These are phyloP conservation scores for Tetrahymena thermophila DNA, from an alignment of 73 alveolate genomes.

Conservation along the genomic window DNA sequence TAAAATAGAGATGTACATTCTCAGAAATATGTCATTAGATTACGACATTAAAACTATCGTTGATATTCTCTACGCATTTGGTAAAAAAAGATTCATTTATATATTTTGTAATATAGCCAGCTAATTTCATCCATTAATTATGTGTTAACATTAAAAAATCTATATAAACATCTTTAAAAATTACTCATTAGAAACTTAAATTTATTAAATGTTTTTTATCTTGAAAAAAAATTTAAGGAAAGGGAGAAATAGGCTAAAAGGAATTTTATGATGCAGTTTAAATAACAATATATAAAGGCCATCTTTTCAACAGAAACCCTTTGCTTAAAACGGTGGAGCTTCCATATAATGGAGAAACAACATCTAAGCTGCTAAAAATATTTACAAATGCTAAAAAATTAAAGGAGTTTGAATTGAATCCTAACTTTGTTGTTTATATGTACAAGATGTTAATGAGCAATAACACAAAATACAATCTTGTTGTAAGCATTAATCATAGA, in stretches of 20 bases:
- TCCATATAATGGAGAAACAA: slow-evolving; percentile 31
- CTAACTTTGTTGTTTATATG: slow-evolving; percentile 15
- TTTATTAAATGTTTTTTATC: no score
- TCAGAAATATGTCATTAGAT: slow-evolving; percentile 25
- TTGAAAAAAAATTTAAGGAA: not conserved
- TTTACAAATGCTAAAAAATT: slow-evolving; percentile 20
- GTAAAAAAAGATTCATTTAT: not conserved
- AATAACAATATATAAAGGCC: slow-evolving; percentile 30
- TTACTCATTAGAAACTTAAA: no score
- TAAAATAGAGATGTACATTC: slow-evolving; percentile 27
- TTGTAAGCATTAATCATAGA: not conserved
- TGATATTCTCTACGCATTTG: slow-evolving; percentile 25
- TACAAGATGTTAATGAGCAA: slow-evolving; percentile 14
- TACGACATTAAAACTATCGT: slow-evolving; percentile 11
- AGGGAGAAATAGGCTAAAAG: slow-evolving; percentile 24
- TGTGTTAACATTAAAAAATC: no score
- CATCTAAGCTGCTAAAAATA: slow-evolving; percentile 7
- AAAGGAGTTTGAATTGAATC: slow-evolving; percentile 32
- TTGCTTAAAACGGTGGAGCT: slow-evolving; percentile 14
- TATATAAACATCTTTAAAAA: no score
- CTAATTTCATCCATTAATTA: not conserved
- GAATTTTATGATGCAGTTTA: slow-evolving; percentile 37
- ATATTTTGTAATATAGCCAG: no score
- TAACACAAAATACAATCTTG: slow-evolving; percentile 1
- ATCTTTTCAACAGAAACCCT: slow-evolving; percentile 21